Evolutionary conservation across 2,329 filamentous ascomycete genomes (phyloP).

Genomic region (Hypomyces rosellus): DNA sequence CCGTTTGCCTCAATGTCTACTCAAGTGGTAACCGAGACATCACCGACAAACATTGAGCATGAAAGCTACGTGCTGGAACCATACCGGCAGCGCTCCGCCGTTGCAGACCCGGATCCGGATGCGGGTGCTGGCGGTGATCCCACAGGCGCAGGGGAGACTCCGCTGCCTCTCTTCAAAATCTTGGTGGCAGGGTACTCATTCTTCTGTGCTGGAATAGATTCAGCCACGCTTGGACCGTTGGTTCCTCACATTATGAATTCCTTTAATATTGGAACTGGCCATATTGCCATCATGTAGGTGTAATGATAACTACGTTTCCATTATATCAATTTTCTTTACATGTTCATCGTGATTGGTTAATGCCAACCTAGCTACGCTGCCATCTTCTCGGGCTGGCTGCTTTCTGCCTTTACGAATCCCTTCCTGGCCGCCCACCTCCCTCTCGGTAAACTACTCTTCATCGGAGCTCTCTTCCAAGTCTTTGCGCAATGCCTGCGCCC

Average conservation of each 20-base stretch:
- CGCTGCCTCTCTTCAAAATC: conserved; percentile 4
- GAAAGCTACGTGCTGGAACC: no score
- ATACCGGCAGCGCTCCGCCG: no score
- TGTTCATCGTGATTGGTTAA: no score
- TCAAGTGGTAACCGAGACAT: no score
- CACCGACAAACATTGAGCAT: no score
- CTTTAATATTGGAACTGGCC: conserved; percentile 10
- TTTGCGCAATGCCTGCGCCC: conserved; percentile 9
- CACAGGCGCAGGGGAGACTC: no score
- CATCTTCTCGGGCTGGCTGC: conserved; percentile 13
- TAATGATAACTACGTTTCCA: no score
- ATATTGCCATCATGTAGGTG: conserved; percentile 9
- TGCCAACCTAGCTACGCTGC: conserved; percentile 5
- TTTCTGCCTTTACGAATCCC: conserved; percentile 10
- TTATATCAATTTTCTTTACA: no score
- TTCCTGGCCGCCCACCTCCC: conserved; percentile 7
- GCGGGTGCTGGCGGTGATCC: no score
- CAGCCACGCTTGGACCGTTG: conserved; percentile 9
- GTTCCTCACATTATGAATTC: conserved; percentile 7
- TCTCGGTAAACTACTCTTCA: conserved; percentile 4
- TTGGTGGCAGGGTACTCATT: conserved; percentile 6
- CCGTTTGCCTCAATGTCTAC: no score
- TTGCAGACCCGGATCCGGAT: no score
- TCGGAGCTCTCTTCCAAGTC: conserved; percentile 10
- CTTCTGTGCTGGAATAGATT: conserved; percentile 10